These are phyloP conservation scores for Kuraishia hungarica DNA, from an alignment of 805 yeast genomes.

Conservation along the genomic window DNA sequence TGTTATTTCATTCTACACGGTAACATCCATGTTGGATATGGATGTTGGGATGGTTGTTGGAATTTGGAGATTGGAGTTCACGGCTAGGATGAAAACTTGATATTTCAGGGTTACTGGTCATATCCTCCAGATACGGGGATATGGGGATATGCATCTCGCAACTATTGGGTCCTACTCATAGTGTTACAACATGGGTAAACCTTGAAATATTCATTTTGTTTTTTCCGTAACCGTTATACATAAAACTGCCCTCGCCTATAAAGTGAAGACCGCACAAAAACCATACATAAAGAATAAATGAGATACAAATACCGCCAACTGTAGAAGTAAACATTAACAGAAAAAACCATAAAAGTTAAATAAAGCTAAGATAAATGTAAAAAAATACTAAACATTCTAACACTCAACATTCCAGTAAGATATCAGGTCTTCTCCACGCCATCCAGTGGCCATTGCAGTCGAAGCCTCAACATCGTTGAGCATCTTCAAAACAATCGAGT, in stretches of 20 bases:
- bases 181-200: neutral
- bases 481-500: conserved; percentile 12
- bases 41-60: too few relatives aligned
- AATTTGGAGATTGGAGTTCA: too few relatives aligned
- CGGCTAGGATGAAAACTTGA: too few relatives aligned
- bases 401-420: conserved; percentile 20
- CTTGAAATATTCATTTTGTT: neutral
- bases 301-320: neutral
- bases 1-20: too few relatives aligned
- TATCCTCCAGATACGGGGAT: too few relatives aligned
- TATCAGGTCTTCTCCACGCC: conserved; percentile 14
- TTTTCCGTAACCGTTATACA: neutral
- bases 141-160: too few relatives aligned
- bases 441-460: conserved; percentile 14
- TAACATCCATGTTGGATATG: too few relatives aligned
- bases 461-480: conserved; percentile 14
- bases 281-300: neutral
- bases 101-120: too few relatives aligned
- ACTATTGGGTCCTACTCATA: too few relatives aligned
- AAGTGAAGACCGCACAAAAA: too few relatives aligned
- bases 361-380: neutral
- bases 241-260: neutral
- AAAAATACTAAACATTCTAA: neutral
- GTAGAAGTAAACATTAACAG: neutral
- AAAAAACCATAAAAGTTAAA: neutral